These are phyloP conservation scores for Leonotis leonurus DNA, from an alignment of 257 asterid species.

Conservation along the genomic window DNA sequence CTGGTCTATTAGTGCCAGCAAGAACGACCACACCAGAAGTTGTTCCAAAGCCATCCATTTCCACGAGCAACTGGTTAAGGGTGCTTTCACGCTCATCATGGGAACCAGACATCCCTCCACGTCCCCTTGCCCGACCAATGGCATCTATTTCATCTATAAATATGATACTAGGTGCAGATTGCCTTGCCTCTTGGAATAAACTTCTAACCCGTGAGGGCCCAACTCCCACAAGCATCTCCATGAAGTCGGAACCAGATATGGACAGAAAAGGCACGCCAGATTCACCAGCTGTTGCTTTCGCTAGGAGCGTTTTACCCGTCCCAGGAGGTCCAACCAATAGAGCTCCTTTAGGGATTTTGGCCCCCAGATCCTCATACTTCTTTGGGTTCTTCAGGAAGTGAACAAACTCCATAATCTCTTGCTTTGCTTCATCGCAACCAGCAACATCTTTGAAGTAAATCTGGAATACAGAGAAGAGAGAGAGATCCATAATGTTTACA, in stretches of 20 bases:
- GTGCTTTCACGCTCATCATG: conserved; percentile 96
- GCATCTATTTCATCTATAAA: conserved; percentile 96
- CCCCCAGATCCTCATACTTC: conserved; percentile 87
- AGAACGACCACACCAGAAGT: conserved; percentile 89
- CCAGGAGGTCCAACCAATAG: conserved; percentile 95
- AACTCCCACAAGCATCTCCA: conserved; percentile 96
- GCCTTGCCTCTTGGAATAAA: conserved; percentile 88
- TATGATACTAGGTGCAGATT: conserved; percentile 75
- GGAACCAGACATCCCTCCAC: conserved; percentile 76
- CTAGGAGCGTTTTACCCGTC: conserved; percentile 88
- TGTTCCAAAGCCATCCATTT: conserved; percentile 98
- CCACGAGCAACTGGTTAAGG: conserved; percentile 84
- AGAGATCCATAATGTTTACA: not conserved
- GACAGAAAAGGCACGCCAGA: conserved; percentile 89
- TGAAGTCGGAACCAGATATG: conserved; percentile 89
- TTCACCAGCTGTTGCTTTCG: conserved; percentile 97
- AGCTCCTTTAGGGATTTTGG: conserved; percentile 94
- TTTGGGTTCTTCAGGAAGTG: conserved; percentile 89
- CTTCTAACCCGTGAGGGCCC: conserved; percentile 90
- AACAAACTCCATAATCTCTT: conserved; percentile 90
- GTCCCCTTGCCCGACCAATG: conserved; percentile 93
- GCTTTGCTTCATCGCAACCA: conserved; percentile 95
- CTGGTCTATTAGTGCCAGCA: conserved; percentile 91
- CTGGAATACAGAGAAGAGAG: conserved; percentile 29
- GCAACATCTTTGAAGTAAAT: conserved; percentile 89